Base-by-base conservation (phyloP, 129 eudicot genomes). In the Centaurea solstitialis region DNA sequence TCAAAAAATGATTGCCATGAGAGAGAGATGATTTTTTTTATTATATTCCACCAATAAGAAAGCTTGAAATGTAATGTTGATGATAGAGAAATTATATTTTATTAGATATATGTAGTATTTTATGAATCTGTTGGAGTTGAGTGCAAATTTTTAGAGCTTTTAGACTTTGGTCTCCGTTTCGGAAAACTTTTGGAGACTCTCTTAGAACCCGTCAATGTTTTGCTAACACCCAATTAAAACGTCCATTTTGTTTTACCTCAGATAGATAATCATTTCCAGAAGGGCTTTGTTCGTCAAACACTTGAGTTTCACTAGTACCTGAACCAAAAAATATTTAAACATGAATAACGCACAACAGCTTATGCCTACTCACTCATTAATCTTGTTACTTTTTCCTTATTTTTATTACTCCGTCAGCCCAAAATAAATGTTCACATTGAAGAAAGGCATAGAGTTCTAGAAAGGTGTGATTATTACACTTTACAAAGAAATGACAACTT, bases 241-340 rank as follows among this genome's bases (percentile, higher is more conserved):
- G 53, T 38, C 21, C 26, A 3, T 62, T 70, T 22, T n/a, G n/a
- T 41, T 47, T 90, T 23, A 95, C 99, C 99, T 93, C 97, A 4
- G 99, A 87, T 74, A 96, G 78, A 84, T 91, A 96, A 82, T 96
- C 99, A 74, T 87, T 93, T 86, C 99, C 99, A 62, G 99, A 93
- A 23, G 99, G 93, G 83, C 98, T 96, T 84, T 85, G 81, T 86
- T 96, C 99, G 26, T 91, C 88, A 67, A 96, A 96, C 72, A 96
- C 93, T 76, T 81, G 79, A 35, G 97, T 91, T 85, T 93, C 98
- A 81, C 99, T 96, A 76, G 95, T 85, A 21, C 99, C 99, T 95
- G 86, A 77, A 64, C 57, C 43, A 50, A 72, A 26, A 68, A 30
- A 50, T 39, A 20, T 40, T 33, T 50, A 37, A 66, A 57, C 30